Conservation (phyloP, 2,329 filamentous ascomycete species). For the Ophiocordyceps sinensis region DNA sequence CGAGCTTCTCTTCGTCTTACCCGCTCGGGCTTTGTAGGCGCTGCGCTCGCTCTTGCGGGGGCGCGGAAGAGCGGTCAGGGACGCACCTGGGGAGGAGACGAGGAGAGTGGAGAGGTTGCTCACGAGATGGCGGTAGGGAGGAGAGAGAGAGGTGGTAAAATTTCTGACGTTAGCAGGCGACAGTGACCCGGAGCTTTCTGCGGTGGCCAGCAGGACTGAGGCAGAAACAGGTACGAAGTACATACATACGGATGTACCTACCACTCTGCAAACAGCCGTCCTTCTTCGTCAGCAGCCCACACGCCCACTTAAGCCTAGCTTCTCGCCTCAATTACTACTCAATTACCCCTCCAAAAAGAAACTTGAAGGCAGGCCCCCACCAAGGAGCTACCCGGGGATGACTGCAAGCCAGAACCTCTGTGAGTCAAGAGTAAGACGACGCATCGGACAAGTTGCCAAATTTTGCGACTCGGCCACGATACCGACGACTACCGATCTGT, state of each 20-base stretch:
- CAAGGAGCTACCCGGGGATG: background rate
- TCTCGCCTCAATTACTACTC: no score
- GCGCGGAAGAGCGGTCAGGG: background rate
- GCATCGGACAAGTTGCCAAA: no score
- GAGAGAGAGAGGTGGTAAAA: slow-evolving; percentile 15
- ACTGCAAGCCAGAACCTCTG: background rate
- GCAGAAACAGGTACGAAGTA: background rate
- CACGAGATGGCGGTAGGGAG: slow-evolving; percentile 1
- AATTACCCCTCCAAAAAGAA: background rate
- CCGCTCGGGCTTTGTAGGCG: no score
- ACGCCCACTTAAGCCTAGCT: no score
- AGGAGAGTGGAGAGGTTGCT: slow-evolving; percentile 1
- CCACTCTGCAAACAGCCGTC: no score
- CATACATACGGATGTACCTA: no score
- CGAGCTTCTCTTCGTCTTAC: no score
- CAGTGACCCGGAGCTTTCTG: slow-evolving; percentile 1
- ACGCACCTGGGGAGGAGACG: slow-evolving; percentile 1
- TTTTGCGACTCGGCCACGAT: no score
- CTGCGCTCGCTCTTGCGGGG: background rate
- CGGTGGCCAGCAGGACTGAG: background rate
- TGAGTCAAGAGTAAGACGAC: background rate
- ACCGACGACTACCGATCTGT: no score
- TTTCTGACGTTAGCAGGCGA: slow-evolving; percentile 6
- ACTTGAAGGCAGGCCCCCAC: background rate
- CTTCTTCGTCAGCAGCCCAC: no score